Conservation (phyloP, 2,329 filamentous ascomycete genomes). For the Ceratocystis eucalypticola region DNA sequence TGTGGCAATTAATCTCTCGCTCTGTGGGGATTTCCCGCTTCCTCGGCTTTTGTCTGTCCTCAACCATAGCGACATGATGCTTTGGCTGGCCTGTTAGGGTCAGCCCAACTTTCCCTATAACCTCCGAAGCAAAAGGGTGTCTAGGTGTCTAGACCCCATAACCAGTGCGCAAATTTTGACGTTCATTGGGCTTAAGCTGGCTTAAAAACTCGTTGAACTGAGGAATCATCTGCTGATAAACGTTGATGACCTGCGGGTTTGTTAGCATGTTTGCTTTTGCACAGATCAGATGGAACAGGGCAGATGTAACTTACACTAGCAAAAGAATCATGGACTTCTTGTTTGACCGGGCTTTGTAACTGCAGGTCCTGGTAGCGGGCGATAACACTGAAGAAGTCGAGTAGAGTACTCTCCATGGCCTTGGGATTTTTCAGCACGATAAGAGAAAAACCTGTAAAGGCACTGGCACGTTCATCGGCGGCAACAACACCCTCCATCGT, state of each 20-base stretch:
- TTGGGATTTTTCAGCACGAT: conserved; percentile 77
- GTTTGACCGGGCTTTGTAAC: conserved; percentile 45
- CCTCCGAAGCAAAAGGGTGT: neutral
- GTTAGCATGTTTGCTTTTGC: conserved; percentile 17
- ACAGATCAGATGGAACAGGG: neutral
- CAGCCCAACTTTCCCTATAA: neutral
- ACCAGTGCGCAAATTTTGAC: conserved; percentile 34
- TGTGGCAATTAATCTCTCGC: neutral
- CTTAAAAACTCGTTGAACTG: conserved; percentile 43
- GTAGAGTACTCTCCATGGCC: conserved; percentile 76
- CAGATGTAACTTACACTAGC: conserved; percentile 47
- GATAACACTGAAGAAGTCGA: conserved; percentile 73
- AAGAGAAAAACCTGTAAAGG: conserved; percentile 78
- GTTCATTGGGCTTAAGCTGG: conserved; percentile 38
- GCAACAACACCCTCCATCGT: conserved; percentile 74
- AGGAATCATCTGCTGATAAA: conserved; percentile 47
- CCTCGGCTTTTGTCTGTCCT: neutral
- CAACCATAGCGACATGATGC: neutral
- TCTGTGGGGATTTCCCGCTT: neutral
- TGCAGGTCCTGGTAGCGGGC: conserved; percentile 58
- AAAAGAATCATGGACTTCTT: conserved; percentile 58
- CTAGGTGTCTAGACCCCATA: conserved; percentile 32
- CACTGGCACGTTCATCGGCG: conserved; percentile 87
- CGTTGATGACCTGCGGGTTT: conserved; percentile 35
- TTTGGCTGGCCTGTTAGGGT: neutral